These are phyloP conservation scores for Ajuga chamaepitys DNA, from an alignment of 257 asterid genomes.

Conservation along the genomic window DNA sequence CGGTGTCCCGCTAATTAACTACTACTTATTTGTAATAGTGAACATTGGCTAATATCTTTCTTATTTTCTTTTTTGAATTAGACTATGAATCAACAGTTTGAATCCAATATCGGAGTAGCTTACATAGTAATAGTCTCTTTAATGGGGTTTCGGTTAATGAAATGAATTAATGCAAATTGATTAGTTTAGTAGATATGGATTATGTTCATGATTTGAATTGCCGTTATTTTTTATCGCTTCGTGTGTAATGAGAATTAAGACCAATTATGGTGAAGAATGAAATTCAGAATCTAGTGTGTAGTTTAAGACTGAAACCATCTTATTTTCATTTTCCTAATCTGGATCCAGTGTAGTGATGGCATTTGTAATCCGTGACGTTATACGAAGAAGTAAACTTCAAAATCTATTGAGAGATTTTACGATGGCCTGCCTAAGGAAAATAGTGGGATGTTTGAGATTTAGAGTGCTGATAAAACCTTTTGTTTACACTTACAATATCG, in stretches of 20 bases:
- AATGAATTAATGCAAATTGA: background rate
- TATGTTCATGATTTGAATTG: background rate
- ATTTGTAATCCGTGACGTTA: background rate
- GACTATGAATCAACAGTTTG: no score
- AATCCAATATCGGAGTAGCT: no score
- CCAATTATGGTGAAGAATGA: background rate
- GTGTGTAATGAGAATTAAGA: background rate
- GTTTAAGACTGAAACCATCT: no score
- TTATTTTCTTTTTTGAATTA: no score
- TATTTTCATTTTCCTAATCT: background rate
- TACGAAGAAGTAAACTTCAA: no score
- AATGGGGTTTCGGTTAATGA: no score
- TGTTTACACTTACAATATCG: background rate
- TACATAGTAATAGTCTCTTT: no score
- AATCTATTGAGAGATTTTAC: no score
- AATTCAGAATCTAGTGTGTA: background rate
- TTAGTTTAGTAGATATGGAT: background rate
- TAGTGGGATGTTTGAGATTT: background rate
- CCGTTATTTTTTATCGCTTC: background rate
- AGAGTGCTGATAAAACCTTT: background rate
- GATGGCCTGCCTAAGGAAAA: background rate
- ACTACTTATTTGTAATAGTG: no score
- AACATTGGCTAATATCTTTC: no score
- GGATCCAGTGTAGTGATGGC: no score
- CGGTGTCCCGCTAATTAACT: no score